Evolutionary conservation across 2,329 filamentous ascomycete genomes (phyloP), one percentile per base, ranked within the genome.

Genomic region (Periconia macrospinosa): DNA sequence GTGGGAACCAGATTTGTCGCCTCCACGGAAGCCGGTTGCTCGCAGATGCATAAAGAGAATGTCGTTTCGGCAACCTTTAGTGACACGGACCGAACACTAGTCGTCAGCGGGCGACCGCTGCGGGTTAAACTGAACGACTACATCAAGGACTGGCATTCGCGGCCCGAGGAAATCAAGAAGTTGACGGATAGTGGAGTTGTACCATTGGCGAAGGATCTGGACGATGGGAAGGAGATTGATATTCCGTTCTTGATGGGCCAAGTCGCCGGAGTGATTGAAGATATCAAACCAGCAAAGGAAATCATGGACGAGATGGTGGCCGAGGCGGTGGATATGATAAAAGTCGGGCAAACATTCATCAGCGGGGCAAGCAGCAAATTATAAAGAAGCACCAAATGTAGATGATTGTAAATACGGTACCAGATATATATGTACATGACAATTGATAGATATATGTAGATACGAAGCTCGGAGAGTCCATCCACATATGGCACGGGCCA

Each of bases 1-100:
- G 92, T 97, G 1, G 93, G 93, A 27, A 97, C 93, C 55, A 81
- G 93, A 18, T 97, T 97, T 74, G 91, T 97, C 15, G 92, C 93
- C 1, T 86, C 85, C 9, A 81, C 79, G 33, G 93, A 97, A 78
- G 92, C 92, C 1, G 88, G 87, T 15, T 92, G 91, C 67, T 90
- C 87, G 71, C 82, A 88, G 63, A 79, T 86, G 78, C 92, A 97
- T 75, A 97, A 97, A 78, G 79, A 88, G 62, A 88, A 87, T 30
- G 92, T 97, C 0, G 88, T 96, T 1, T 79, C 76, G n/a, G 93
- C 91, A 52, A 82, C 79, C 11, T 92, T 91, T 65, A 86, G 88
- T 41, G 92, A 90, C 63, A 97, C 93, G 0, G 78, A 91, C 60
- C 80, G 91, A 46, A 96, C 93, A 2, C 79, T 97, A 45, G 91